phyloP scores from a whole-genome alignment of 1,284 basidiomycete genomes.

The Veloboletus limbatus region DNA sequence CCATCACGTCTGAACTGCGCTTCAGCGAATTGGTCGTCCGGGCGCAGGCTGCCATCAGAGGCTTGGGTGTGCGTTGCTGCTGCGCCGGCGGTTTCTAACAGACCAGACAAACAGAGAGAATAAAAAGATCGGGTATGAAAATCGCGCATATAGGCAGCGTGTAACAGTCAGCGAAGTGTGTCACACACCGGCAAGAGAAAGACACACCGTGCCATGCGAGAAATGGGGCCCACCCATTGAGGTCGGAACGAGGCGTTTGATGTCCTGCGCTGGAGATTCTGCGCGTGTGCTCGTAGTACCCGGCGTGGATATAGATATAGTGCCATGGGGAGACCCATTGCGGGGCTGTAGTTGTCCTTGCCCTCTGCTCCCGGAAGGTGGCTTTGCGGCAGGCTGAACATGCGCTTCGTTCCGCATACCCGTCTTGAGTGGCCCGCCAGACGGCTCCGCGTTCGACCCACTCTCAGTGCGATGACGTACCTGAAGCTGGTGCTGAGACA shows the following conservation, averaged over 20 bases:
- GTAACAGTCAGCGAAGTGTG: neutral
- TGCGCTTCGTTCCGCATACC: conserved; percentile 2
- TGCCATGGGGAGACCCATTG: conserved; percentile 5
- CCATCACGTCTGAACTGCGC: conserved; percentile 40
- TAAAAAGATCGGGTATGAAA: neutral
- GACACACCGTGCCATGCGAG: conserved; percentile 43
- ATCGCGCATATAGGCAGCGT: conserved; percentile 7
- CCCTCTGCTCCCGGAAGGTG: neutral
- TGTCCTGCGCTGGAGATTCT: neutral
- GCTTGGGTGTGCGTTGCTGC: conserved; percentile 4
- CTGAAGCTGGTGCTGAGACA: conserved; percentile 3
- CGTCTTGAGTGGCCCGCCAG: neutral
- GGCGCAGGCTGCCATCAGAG: neutral
- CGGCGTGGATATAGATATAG: conserved; percentile 7
- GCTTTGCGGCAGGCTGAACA: neutral
- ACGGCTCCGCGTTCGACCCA: neutral
- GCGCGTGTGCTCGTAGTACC: conserved; percentile 7
- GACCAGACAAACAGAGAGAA: neutral
- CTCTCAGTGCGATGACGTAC: conserved; percentile 2
- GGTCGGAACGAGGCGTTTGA: conserved; percentile 33
- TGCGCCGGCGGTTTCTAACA: conserved; percentile 8
- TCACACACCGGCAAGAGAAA: neutral
- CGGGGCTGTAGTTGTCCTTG: neutral
- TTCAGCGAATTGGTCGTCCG: conserved; percentile 32
- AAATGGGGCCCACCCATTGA: conserved; percentile 55